Conservation (phyloP, 2,329 filamentous ascomycete species). For the Ophiostoma ips region DNA sequence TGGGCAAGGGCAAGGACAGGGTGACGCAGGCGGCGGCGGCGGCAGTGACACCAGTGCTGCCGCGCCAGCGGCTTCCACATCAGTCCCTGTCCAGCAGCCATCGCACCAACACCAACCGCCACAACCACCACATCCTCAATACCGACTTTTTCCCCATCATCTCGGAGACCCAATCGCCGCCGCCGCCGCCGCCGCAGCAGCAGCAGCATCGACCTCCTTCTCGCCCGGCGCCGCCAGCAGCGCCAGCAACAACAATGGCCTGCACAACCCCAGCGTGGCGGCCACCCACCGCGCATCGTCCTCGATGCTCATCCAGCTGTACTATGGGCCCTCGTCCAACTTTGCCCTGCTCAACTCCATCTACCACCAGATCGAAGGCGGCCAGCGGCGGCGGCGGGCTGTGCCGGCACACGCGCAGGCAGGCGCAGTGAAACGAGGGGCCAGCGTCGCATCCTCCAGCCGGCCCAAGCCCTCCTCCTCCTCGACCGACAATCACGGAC, state of each 20-base stretch:
- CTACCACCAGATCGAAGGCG: constrained; percentile 11
- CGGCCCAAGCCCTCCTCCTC: no score
- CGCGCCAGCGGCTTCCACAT: background rate
- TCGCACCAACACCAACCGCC: background rate
- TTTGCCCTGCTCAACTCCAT: constrained; percentile 12
- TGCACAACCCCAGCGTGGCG: constrained; percentile 7
- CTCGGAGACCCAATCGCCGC: background rate
- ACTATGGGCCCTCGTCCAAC: constrained; percentile 13
- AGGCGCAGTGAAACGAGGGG: background rate
- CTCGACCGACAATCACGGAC: background rate
- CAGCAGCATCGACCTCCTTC: background rate
- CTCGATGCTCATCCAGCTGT: constrained; percentile 12
- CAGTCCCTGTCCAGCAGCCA: background rate
- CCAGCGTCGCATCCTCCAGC: background rate
- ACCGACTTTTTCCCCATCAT: background rate
- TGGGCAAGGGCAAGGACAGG: background rate
- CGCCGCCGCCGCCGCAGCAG: background rate
- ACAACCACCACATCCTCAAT: background rate
- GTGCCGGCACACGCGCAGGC: background rate
- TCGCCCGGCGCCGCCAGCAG: background rate
- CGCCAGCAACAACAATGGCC: background rate
- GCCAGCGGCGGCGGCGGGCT: background rate
- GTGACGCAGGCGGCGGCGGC: background rate
- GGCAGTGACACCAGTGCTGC: background rate
- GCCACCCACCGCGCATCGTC: constrained; percentile 12